These are phyloP conservation scores for Sedum album DNA, from an alignment of 164 flowering plant species.

Conservation along the genomic window DNA sequence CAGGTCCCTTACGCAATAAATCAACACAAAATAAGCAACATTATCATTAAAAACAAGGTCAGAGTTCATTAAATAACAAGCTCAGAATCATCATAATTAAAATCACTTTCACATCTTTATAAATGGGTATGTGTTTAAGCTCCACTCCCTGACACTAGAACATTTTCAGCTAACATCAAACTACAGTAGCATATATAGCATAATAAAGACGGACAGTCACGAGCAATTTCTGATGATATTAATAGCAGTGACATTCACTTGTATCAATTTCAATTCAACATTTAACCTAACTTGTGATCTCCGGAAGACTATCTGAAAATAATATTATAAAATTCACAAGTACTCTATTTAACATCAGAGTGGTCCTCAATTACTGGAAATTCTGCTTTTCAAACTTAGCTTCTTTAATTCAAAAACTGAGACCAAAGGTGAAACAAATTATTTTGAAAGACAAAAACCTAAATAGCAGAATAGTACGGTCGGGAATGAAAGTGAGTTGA, in stretches of 20 bases:
- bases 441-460: background rate
- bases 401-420: background rate
- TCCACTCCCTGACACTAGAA: background rate
- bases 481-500: background rate
- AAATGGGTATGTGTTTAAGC: background rate
- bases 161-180: background rate
- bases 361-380: background rate
- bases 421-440: background rate
- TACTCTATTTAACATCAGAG: too few relatives aligned
- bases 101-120: background rate
- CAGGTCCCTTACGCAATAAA: background rate
- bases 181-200: background rate
- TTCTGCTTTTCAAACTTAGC: background rate
- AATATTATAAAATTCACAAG: too few relatives aligned
- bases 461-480: background rate
- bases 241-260: background rate
- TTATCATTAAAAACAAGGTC: background rate
- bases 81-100: background rate
- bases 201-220: conserved; percentile 1
- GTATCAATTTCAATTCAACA: background rate
- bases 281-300: too few relatives aligned
- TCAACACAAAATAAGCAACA: background rate
- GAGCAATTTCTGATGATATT: background rate
- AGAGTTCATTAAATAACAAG: background rate
- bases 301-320: too few relatives aligned